A percentile compares a stretch with the other conserved stretches of the same genome.
phyloP scores from a whole-genome alignment of 2,329 filamentous ascomycete genomes.

The Alternaria tenuissima region DNA sequence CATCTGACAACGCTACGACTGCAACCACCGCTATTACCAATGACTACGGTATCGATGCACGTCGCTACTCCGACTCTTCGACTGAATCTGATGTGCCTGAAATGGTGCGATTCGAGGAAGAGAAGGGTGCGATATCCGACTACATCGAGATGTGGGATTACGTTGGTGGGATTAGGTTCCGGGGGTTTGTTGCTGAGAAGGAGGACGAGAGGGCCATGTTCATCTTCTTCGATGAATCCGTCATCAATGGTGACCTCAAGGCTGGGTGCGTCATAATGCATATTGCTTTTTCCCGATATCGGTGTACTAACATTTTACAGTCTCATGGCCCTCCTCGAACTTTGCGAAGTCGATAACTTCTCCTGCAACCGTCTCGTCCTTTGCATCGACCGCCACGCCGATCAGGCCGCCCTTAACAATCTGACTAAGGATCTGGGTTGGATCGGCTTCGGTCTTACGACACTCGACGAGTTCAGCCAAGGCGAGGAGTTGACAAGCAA shows the following conservation, averaged over 20 bases:
- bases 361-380: slow-evolving; percentile 80
- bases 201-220: slow-evolving; percentile 78
- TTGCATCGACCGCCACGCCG: slow-evolving; percentile 77
- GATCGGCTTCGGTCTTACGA: slow-evolving; percentile 88
- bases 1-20: slow-evolving; percentile 9
- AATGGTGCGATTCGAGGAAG: slow-evolving; percentile 26
- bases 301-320: slow-evolving; percentile 30
- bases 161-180: slow-evolving; percentile 81
- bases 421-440: slow-evolving; percentile 86
- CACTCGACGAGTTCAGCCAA: slow-evolving; percentile 77
- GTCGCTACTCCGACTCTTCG: slow-evolving; percentile 28
- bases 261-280: slow-evolving; percentile 72
- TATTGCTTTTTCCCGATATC: not conserved
- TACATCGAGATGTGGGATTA: slow-evolving; percentile 89
- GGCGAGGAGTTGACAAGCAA: slow-evolving; percentile 69
- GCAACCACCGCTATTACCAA: slow-evolving; percentile 39
- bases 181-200: slow-evolving; percentile 80
- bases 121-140: slow-evolving; percentile 58
- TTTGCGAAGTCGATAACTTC: slow-evolving; percentile 76
- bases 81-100: slow-evolving; percentile 47
- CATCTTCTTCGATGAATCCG: slow-evolving; percentile 82
- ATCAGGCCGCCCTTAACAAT: slow-evolving; percentile 68
- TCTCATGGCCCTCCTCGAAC: slow-evolving; percentile 87
- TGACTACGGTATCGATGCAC: slow-evolving; percentile 41
- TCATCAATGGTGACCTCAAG: slow-evolving; percentile 81